Evolutionary conservation across 164 flowering plant species (phyloP).

Genomic region (Tetrastigma voinierianum): DNA sequence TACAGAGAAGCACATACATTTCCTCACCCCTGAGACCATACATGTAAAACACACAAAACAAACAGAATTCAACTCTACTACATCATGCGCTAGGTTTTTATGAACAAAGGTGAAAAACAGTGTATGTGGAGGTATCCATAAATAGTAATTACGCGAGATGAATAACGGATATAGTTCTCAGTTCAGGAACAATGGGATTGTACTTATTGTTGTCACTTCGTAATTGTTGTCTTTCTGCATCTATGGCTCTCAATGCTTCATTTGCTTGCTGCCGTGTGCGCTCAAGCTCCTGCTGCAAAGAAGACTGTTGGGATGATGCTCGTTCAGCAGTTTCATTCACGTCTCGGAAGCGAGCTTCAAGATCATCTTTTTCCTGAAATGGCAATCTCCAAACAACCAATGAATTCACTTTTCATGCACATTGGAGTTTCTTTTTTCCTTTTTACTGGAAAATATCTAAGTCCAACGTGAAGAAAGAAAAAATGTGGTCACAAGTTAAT

Average conservation of each 20-base stretch:
- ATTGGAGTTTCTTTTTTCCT: neutral
- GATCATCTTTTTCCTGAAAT: slow-evolving; percentile 90
- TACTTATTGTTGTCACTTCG: slow-evolving; percentile 91
- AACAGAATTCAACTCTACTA: too few species aligned
- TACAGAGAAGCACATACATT: too few species aligned
- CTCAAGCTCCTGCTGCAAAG: slow-evolving; percentile 83
- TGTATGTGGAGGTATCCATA: too few species aligned
- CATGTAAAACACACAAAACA: too few species aligned
- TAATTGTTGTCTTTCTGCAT: slow-evolving; percentile 90
- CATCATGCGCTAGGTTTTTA: too few species aligned
- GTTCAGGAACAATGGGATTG: slow-evolving; percentile 8
- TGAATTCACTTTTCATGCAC: slow-evolving; percentile 10
- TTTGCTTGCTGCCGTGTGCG: slow-evolving; percentile 90
- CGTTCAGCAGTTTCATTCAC: slow-evolving; percentile 64
- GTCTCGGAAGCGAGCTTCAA: slow-evolving; percentile 71
- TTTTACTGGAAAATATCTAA: neutral
- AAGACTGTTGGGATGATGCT: slow-evolving; percentile 65
- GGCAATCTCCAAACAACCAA: slow-evolving; percentile 20
- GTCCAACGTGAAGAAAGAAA: too few species aligned
- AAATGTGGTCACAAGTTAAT: too few species aligned
- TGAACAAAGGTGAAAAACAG: too few species aligned
- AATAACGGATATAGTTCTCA: neutral
- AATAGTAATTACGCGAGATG: neutral
- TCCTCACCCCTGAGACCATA: too few species aligned
- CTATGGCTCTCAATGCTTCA: slow-evolving; percentile 91